Percentiles rank a stretch among this genome's conserved stretches.
phyloP scores from a whole-genome alignment of 116 monocot species.

The Trichopus zeylanicus region DNA sequence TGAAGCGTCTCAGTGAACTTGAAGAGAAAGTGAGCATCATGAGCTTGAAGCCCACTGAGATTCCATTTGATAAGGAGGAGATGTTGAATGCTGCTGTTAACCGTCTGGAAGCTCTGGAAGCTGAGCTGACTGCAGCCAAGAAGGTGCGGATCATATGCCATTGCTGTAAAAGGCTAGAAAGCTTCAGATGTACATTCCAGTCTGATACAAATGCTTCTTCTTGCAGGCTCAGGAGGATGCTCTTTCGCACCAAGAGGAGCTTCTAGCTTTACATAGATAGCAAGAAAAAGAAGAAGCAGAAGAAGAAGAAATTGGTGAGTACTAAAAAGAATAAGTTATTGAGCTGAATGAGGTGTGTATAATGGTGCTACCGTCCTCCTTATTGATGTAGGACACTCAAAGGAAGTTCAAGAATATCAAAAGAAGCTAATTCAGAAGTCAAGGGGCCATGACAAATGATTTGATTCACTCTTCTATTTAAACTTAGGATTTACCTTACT shows the following conservation, averaged over 20 bases:
- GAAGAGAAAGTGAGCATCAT: conserved; percentile 61
- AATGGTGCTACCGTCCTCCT: too few relatives aligned
- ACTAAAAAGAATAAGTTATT: too few relatives aligned
- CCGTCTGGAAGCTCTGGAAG: conserved; percentile 52
- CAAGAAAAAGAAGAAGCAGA: conserved; percentile 67
- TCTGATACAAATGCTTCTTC: background rate
- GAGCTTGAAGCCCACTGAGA: conserved; percentile 36
- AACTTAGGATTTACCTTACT: too few relatives aligned
- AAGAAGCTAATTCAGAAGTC: too few relatives aligned
- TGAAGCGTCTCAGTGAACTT: conserved; percentile 59
- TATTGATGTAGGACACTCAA: too few relatives aligned
- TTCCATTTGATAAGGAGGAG: conserved; percentile 73
- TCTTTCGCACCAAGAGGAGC: conserved; percentile 47
- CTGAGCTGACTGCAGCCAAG: conserved; percentile 71
- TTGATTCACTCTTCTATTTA: too few relatives aligned
- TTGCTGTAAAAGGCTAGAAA: background rate
- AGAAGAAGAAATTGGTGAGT: conserved; percentile 21
- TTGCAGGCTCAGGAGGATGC: conserved; percentile 61
- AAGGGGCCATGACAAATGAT: too few relatives aligned
- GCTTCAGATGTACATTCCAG: background rate
- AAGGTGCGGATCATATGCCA: conserved; percentile 41
- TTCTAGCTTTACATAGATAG: conserved; percentile 63
- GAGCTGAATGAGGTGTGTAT: too few relatives aligned
- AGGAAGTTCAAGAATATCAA: too few relatives aligned
- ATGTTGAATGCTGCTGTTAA: conserved; percentile 54